Conservation (phyloP, 257 asterid genomes). For the Solanum infundibuliforme region DNA sequence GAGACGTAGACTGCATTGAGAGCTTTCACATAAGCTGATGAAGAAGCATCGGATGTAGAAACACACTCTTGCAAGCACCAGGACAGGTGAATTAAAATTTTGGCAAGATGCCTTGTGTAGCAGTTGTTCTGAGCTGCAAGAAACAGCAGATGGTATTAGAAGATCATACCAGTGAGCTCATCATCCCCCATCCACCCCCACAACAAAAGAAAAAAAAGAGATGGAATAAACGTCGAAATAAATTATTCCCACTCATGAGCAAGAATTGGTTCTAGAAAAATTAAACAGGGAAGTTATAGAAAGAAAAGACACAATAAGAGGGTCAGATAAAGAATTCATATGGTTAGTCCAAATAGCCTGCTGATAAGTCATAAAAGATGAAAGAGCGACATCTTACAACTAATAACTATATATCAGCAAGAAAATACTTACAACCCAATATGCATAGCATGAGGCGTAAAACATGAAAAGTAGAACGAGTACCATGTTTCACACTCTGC, state of each 20-base stretch:
- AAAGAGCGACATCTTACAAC: background rate
- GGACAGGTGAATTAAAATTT: slow-evolving; percentile 71
- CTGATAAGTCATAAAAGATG: background rate
- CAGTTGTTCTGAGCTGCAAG: slow-evolving; percentile 71
- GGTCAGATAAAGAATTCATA: background rate
- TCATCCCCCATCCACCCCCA: background rate
- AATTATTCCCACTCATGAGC: background rate
- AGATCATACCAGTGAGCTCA: background rate
- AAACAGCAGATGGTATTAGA: slow-evolving; percentile 5
- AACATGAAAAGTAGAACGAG: background rate
- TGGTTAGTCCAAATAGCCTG: background rate
- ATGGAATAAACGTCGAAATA: background rate
- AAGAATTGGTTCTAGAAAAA: background rate
- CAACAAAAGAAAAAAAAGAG: background rate
- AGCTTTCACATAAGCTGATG: slow-evolving; percentile 56
- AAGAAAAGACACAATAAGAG: background rate
- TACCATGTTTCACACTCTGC: background rate
- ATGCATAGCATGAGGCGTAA: background rate
- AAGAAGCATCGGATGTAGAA: slow-evolving; percentile 46
- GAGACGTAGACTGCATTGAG: slow-evolving; percentile 72
- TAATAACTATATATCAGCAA: background rate
- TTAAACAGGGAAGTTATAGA: background rate
- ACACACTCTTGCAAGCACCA: slow-evolving; percentile 89
- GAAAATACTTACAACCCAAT: background rate
- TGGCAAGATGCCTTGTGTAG: slow-evolving; percentile 81